Evolutionary conservation across 805 yeast species (phyloP).

Genomic region (Suhomyces faveliae): DNA sequence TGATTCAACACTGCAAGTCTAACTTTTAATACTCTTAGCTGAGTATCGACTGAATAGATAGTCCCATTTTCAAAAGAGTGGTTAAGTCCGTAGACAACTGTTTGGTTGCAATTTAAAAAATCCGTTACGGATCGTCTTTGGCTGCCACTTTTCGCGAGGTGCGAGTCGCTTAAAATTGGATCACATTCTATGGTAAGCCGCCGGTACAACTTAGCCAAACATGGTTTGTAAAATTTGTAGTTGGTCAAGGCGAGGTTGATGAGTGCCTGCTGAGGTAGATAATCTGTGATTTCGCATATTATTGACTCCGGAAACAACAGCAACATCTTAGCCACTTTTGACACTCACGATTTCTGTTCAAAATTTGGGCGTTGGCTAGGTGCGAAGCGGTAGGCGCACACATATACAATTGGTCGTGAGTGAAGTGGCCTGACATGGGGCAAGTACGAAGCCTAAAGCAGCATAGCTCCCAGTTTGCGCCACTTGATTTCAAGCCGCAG

Average conservation of each 20-base stretch:
- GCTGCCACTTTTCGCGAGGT: slow-evolving; percentile 5
- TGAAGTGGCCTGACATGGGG: background rate
- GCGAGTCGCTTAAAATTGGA: slow-evolving; percentile 13
- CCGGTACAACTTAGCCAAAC: slow-evolving; percentile 27
- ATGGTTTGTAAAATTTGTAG: slow-evolving; percentile 34
- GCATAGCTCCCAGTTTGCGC: background rate
- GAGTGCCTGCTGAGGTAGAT: slow-evolving; percentile 31
- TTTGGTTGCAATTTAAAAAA: slow-evolving; percentile 20
- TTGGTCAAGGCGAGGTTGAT: slow-evolving; percentile 34
- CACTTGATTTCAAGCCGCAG: background rate
- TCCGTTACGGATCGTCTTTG: slow-evolving; percentile 16
- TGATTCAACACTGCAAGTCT: slow-evolving; percentile 43
- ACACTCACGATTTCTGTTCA: background rate
- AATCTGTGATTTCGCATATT: slow-evolving; percentile 9
- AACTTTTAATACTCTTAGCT: slow-evolving; percentile 26
- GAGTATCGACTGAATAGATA: slow-evolving; percentile 16
- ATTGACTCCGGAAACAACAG: slow-evolving; percentile 11
- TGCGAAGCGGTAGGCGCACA: background rate
- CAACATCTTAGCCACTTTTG: background rate
- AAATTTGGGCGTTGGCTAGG: background rate
- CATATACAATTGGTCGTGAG: background rate
- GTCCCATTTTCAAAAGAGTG: slow-evolving; percentile 6
- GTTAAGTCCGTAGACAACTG: slow-evolving; percentile 27
- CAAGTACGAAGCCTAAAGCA: background rate
- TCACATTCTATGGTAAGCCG: slow-evolving; percentile 22